phyloP scores from a whole-genome alignment of 2,329 filamentous ascomycete genomes.

The Xylariaceae sp. region DNA sequence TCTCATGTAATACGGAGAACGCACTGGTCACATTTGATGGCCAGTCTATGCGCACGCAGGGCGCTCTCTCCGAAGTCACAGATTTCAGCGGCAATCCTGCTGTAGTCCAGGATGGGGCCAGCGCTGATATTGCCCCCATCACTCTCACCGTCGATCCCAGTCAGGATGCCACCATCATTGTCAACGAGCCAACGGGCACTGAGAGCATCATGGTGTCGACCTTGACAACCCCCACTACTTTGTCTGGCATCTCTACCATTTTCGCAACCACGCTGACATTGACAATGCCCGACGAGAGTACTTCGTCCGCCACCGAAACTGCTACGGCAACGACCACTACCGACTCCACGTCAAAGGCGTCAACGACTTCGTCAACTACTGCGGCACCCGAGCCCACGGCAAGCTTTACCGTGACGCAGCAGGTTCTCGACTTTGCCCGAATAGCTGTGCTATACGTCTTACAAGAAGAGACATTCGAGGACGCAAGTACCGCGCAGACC shows the following conservation, averaged over 20 bases:
- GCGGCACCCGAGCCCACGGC: slow-evolving; percentile 24
- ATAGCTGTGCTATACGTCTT: slow-evolving; percentile 59
- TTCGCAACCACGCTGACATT: slow-evolving; percentile 27
- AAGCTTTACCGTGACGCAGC: slow-evolving; percentile 48
- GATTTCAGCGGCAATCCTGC: slow-evolving; percentile 17
- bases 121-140: slow-evolving; percentile 27
- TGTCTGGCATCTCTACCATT: slow-evolving; percentile 7
- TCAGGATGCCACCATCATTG: slow-evolving; percentile 30
- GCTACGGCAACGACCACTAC: too few species aligned
- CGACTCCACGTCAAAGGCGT: slow-evolving; percentile 17
- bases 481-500: slow-evolving; percentile 51
- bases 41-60: slow-evolving; percentile 33
- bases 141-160: slow-evolving; percentile 29
- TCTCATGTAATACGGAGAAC: slow-evolving; percentile 83
- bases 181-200: slow-evolving; percentile 18
- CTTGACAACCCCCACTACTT: neutral
- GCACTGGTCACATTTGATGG: slow-evolving; percentile 81
- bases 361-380: slow-evolving; percentile 18
- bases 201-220: slow-evolving; percentile 4
- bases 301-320: slow-evolving; percentile 16
- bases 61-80: slow-evolving; percentile 22
- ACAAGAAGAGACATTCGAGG: slow-evolving; percentile 46
- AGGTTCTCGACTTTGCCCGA: slow-evolving; percentile 59
- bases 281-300: slow-evolving; percentile 9
- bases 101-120: slow-evolving; percentile 16